Percentiles rank a stretch among this genome's conserved stretches.
Evolutionary conservation across 225 moss, liverwort and hornwort genomes (phyloP).

Genomic region (Polytrichum formosum): DNA sequence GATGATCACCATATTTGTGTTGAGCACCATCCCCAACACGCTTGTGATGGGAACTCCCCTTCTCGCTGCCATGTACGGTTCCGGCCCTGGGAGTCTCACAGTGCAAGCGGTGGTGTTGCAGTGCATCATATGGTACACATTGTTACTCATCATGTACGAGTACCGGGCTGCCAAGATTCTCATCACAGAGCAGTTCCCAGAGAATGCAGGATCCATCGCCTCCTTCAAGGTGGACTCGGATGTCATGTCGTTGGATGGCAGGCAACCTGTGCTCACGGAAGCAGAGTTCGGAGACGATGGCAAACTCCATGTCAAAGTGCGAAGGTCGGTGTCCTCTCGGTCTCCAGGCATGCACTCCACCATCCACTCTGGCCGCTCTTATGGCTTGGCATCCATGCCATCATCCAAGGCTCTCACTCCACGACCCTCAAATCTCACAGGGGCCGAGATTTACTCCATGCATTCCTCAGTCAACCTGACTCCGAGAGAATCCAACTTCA

Average conservation of each 20-base stretch:
- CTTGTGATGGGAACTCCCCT: constrained; percentile 97
- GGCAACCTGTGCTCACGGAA: constrained; percentile 82
- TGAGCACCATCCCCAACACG: constrained; percentile 92
- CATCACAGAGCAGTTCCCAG: constrained; percentile 86
- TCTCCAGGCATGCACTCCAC: constrained; percentile 67
- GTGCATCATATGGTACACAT: constrained; percentile 91
- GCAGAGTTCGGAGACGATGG: constrained; percentile 90
- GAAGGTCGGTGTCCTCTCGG: constrained; percentile 75
- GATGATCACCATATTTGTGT: constrained; percentile 95
- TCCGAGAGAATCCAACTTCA: constrained; percentile 85
- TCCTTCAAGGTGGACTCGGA: constrained; percentile 97
- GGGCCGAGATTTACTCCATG: constrained; percentile 94
- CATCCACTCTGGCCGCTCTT: constrained; percentile 55
- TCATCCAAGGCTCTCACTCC: constrained; percentile 91
- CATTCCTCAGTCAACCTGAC: constrained; percentile 92
- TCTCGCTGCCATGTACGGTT: constrained; percentile 84
- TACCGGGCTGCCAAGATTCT: constrained; percentile 90
- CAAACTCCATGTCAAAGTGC: constrained; percentile 89
- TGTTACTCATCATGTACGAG: constrained; percentile 81
- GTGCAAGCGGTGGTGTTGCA: constrained; percentile 89
- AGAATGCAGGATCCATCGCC: constrained; percentile 79
- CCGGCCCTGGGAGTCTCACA: constrained; percentile 61
- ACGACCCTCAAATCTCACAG: constrained; percentile 88
- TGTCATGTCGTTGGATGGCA: constrained; percentile 83
- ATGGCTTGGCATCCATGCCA: constrained; percentile 63